Evolutionary conservation across 2,329 filamentous ascomycete genomes (phyloP), one percentile per base, ranked within the genome.

Genomic region (Exophiala aquamarina): DNA sequence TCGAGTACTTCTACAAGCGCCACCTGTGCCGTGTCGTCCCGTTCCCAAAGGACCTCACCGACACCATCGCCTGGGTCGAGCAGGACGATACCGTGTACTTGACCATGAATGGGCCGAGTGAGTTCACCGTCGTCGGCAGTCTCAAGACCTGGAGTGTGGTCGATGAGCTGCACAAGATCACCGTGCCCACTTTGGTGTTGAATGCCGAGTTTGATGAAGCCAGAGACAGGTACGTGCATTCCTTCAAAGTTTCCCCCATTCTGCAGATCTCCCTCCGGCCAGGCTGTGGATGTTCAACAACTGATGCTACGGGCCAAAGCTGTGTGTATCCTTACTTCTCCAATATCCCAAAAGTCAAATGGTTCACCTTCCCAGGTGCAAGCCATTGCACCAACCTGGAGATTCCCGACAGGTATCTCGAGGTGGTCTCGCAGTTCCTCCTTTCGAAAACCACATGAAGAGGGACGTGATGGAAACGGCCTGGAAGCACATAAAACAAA

Each of bases 161-260:
- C 1, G 54, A 60, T 2, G 46, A 64, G 14, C 42, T 71, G 26
- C 57, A 65, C 39, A 63, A 67, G 29, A 70, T 75, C 43, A 59
- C 61, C 0, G 65, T 66, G 3, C 61, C 64, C 14, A 69, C 66
- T 3, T 55, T 76, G 26, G 52, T 75, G 0, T 61, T 71, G 38
- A 73, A 74, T 56, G 71, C 70, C 5, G 58, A 63, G 36, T 71
- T 65, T 47, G 72, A 74, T 48, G 55, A 56, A 19, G 50, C 37
- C 11, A 38, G 42, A 20, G 53, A 56, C 14, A 47, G 42, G 41
- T 47, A 44, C 19, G 49, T 50, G 4, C 33, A 15, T 36, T 44
- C 14, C n/a, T n/a, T n/a, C n/a, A n/a, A n/a, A n/a, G n/a, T 44
- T 35, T 18, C n/a, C 20, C n/a, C n/a, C n/a, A n/a, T n/a, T n/a